phyloP scores from a whole-genome alignment of 2,329 filamentous ascomycete species.

The Hypoxylon sp. region DNA sequence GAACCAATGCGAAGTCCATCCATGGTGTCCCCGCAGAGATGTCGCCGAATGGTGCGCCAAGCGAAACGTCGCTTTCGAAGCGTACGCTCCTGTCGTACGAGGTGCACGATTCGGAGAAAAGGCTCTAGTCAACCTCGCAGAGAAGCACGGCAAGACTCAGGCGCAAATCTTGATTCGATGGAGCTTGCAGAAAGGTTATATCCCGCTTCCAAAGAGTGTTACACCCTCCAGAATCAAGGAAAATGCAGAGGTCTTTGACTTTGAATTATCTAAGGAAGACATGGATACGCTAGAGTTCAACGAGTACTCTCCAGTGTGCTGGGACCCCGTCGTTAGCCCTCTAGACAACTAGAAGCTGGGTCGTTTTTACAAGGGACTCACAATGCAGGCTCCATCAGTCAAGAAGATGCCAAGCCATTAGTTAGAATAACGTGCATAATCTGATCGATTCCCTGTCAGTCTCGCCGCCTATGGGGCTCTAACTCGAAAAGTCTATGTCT shows the following conservation, averaged over 20 bases:
- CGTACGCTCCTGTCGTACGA: slow-evolving; percentile 72
- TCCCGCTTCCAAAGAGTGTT: slow-evolving; percentile 82
- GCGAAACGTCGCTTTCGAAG: slow-evolving; percentile 73
- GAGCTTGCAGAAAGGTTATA: slow-evolving; percentile 83
- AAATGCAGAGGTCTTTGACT: slow-evolving; percentile 71
- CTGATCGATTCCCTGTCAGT: background rate
- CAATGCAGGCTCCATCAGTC: background rate
- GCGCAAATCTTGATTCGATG: slow-evolving; percentile 86
- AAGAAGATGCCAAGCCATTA: background rate
- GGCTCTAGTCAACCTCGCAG: slow-evolving; percentile 73
- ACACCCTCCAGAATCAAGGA: slow-evolving; percentile 75
- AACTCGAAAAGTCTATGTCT: background rate
- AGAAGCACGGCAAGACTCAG: slow-evolving; percentile 80
- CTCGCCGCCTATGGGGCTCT: background rate
- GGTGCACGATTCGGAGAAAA: slow-evolving; percentile 80
- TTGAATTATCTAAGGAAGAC: slow-evolving; percentile 68
- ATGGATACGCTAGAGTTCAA: slow-evolving; percentile 64
- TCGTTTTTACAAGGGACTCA: background rate
- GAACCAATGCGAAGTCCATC: slow-evolving; percentile 91
- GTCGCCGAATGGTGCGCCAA: slow-evolving; percentile 83
- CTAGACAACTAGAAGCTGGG: slow-evolving; percentile 57
- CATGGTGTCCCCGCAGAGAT: slow-evolving; percentile 85
- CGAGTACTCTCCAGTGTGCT: slow-evolving; percentile 68
- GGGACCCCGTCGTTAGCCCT: slow-evolving; percentile 68
- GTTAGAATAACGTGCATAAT: slow-evolving; percentile 1